Base-by-base conservation (phyloP, 2,329 filamentous ascomycete genomes). In the Claviceps sp. region DNA sequence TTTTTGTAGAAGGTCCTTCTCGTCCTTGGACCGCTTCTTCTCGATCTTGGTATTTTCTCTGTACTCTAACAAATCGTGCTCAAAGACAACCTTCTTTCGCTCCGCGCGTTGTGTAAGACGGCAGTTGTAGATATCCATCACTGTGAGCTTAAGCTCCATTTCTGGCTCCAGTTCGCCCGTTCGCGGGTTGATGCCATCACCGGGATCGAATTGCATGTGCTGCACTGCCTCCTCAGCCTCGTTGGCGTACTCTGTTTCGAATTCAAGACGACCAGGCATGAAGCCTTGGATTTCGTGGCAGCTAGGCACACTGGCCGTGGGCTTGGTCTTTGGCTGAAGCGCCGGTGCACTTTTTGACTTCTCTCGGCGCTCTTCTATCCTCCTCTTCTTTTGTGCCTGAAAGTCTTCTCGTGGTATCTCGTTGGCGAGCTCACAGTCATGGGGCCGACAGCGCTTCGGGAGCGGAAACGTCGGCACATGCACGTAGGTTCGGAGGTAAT, bases 221-320 rank as follows among this genome's bases (percentile, higher is more conserved):
- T 98, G 93, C 2, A 98, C 93, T 0, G 91, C 91, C 69, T 97
- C 94, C 70, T 98, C 93, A 1, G 93, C 93, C 62, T 98, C 93
- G 62, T 98, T 98, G 62, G 91, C 87, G 64, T 95, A 93, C 62
- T 98, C 93, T 0, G 88, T 96, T 73, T 98, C 93, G 57, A 98
- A 98, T 63, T 98, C 93, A 57, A 98, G 70, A 42, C 93, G 88
- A 45, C 93, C 93, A 3, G 93, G 93, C 93, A 98, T 98, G 66
- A 95, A 98, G 3, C 93, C 93, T 68, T 96, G 89, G 40, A 98
- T 93, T 68, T 98, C 93, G 72, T 98, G 93, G 67, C 93, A 98
- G 37, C 89, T 85, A 0, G 93, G 93, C 2, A 96, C 89, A 72
- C 87, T 95, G 8, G 90, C 90, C 0, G 91, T 97, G 0, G 93